Evolutionary conservation across 2,329 filamentous ascomycete genomes (phyloP), one percentile per base, ranked within the genome.

Genomic region (Talaromyces atroroseus): DNA sequence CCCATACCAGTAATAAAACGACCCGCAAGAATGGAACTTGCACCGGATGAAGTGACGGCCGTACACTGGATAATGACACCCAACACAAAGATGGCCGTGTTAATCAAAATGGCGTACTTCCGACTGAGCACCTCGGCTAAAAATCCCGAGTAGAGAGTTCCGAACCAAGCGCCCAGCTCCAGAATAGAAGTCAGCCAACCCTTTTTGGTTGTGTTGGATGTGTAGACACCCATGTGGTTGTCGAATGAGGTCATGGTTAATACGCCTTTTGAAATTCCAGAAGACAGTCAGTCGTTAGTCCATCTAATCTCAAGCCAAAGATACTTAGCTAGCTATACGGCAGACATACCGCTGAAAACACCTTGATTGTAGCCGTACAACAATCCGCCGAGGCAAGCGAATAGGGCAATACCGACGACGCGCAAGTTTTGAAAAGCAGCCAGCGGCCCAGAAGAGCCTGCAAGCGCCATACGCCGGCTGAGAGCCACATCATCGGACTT

Each of bases 151-250:
- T 87, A 76, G 2, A 92, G 71, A 0, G 85, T 82, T 38, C 88
- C 88, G n/a, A 89, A 66, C 87, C 87, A 91, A 45, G 87, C 88
- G 52, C 88, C 88, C 1, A 91, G 80, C 66, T 90, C 87, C 24
- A 91, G 81, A 61, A 90, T 89, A 2, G 87, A 58, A 16, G 66
- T 67, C 21, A 67, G 48, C 66, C 65, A 66, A 23, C 66, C 63
- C 59, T 65, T 67, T 34, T 63, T 62, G 1, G 62, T 63, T 38
- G 55, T 16, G 53, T 66, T 60, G 48, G 54, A 58, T 26, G 60
- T 63, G 11, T 61, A 64, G 24, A 63, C 40, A 7, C 63, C 65
- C 65, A 67, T 66, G 49, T 66, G 57, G 29, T 48, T 14, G 18
- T 42, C 53, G 54, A 61, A 61, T 10, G 58, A 18, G 8, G 26